Evolutionary conservation across 2,329 filamentous ascomycete genomes (phyloP).

Genomic region (Dothistroma septosporum): DNA sequence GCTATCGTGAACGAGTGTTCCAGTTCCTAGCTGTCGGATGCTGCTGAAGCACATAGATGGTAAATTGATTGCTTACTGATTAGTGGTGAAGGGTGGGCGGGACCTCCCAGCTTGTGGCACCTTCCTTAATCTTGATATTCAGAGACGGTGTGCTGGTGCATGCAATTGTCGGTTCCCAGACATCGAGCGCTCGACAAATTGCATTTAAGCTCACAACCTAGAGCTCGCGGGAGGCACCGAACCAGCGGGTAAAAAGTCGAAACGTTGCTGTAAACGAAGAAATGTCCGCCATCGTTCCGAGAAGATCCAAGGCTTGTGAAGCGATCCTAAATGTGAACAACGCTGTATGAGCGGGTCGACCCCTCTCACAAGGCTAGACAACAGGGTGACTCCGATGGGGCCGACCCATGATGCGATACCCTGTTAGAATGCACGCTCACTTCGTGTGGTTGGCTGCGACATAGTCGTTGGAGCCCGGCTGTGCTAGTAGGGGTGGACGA

Average conservation of each 20-base stretch:
- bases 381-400: slow-evolving; percentile 29
- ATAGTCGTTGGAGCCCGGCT: slow-evolving; percentile 29
- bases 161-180: slow-evolving; percentile 21
- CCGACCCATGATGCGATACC: slow-evolving; percentile 23
- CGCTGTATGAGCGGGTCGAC: slow-evolving; percentile 23
- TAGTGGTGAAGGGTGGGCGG: slow-evolving; percentile 20
- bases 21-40: slow-evolving; percentile 19
- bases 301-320: slow-evolving; percentile 25
- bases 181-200: slow-evolving; percentile 24
- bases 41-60: slow-evolving; percentile 25
- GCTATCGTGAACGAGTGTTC: slow-evolving; percentile 14
- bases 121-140: slow-evolving; percentile 29
- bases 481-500: slow-evolving; percentile 26
- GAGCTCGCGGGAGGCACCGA: slow-evolving; percentile 21
- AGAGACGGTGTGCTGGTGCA: slow-evolving; percentile 22
- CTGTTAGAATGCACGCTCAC: slow-evolving; percentile 26
- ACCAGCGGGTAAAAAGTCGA: slow-evolving; percentile 18
- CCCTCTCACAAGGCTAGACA: slow-evolving; percentile 33
- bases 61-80: slow-evolving; percentile 25
- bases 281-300: slow-evolving; percentile 25
- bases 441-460: slow-evolving; percentile 31
- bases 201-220: slow-evolving; percentile 20
- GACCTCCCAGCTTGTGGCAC: slow-evolving; percentile 22
- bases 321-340: slow-evolving; percentile 24
- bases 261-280: slow-evolving; percentile 23